phyloP scores from a whole-genome alignment of 164 flowering plant species.

The Akebia trifoliata region DNA sequence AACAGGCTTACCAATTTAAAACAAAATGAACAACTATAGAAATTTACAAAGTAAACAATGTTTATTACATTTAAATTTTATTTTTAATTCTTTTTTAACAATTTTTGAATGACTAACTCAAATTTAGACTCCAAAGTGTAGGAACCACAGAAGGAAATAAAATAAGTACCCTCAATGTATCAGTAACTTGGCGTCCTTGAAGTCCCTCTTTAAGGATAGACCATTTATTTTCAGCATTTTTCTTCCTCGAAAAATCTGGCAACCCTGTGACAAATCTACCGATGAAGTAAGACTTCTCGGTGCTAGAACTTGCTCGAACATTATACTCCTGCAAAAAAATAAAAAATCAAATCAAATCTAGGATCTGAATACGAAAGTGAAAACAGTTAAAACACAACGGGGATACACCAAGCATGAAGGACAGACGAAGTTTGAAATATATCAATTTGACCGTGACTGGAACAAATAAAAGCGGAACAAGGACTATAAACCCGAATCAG shows the following conservation, averaged over 20 bases:
- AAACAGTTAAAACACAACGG: background rate
- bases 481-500: too few species aligned
- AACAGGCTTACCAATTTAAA: too few species aligned
- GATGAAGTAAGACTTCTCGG: slow-evolving; percentile 72
- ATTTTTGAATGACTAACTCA: too few species aligned
- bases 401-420: too few species aligned
- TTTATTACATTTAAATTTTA: too few species aligned
- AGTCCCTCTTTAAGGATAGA: slow-evolving; percentile 75
- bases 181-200: slow-evolving; percentile 89
- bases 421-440: too few species aligned
- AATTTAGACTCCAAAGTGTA: too few species aligned
- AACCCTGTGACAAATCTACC: slow-evolving; percentile 79
- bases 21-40: too few species aligned
- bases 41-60: too few species aligned
- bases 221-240: slow-evolving; percentile 77
- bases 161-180: slow-evolving; percentile 69
- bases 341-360: slow-evolving; percentile 1
- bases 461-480: too few species aligned
- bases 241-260: slow-evolving; percentile 85
- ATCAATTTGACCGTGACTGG: too few species aligned
- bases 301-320: slow-evolving; percentile 62
- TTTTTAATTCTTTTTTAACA: too few species aligned
- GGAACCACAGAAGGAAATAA: background rate
- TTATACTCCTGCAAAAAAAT: slow-evolving; percentile 60
- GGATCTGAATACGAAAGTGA: background rate